Conservation (phyloP, 1,284 basidiomycete genomes). For the Cutaneotrichosporon sp. region DNA sequence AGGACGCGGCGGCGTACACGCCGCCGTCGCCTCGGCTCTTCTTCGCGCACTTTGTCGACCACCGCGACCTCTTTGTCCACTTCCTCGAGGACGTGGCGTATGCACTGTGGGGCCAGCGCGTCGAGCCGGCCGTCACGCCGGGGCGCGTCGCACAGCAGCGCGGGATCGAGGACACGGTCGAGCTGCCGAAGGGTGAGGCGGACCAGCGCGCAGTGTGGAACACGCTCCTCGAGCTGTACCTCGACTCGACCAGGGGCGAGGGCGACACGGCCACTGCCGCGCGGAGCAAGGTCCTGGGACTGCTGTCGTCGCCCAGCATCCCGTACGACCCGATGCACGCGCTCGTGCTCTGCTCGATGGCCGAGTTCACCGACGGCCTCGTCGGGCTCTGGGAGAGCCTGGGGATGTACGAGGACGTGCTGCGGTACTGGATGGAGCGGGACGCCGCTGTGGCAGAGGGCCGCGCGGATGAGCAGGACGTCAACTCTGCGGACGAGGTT, state of each 20-base stretch:
- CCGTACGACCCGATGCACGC: conserved; percentile 91
- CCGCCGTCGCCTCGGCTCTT: conserved; percentile 81
- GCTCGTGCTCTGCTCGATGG: conserved; percentile 85
- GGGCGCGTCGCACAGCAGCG: conserved; percentile 12
- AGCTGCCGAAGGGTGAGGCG: conserved; percentile 60
- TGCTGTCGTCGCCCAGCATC: conserved; percentile 63
- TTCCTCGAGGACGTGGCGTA: conserved; percentile 88
- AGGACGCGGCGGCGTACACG: conserved; percentile 50
- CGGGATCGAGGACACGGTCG: conserved; percentile 26
- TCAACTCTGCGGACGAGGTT: conserved; percentile 58
- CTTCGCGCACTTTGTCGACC: conserved; percentile 93
- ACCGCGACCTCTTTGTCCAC: conserved; percentile 74
- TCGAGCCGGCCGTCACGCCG: conserved; percentile 54
- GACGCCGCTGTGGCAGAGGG: conserved; percentile 39
- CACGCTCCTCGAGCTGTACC: conserved; percentile 90
- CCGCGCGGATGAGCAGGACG: conserved; percentile 31
- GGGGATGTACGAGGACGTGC: conserved; percentile 94
- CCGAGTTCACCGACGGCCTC: conserved; percentile 77
- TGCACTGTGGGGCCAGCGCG: conserved; percentile 75
- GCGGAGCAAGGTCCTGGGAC: conserved; percentile 64
- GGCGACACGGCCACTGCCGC: conserved; percentile 25
- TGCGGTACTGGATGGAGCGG: conserved; percentile 86
- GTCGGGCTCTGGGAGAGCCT: conserved; percentile 88
- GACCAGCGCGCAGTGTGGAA: conserved; percentile 94
- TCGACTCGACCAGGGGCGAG: conserved; percentile 60